A percentile compares a stretch with the other conserved stretches of the same genome.
Evolutionary conservation across 164 flowering plant species (phyloP).

Genomic region (Magnolia changhungtana): DNA sequence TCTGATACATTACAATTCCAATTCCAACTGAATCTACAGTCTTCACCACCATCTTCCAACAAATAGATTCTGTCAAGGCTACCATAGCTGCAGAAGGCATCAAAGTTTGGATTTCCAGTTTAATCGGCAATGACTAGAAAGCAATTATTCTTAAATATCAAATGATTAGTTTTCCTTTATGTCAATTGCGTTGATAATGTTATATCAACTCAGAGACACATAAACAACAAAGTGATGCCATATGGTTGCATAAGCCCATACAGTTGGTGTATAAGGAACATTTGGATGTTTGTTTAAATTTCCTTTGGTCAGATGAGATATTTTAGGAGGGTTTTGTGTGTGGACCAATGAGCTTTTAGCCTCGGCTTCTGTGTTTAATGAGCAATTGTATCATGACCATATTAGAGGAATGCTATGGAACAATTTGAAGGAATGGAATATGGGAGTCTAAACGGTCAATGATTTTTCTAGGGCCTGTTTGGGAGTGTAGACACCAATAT

Average conservation of each 20-base stretch:
- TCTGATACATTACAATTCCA: conserved; percentile 87
- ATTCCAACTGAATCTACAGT: conserved; percentile 47
- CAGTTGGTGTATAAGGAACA: not conserved
- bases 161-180: not conserved
- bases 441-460: too few relatives aligned
- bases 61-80: conserved; percentile 67
- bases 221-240: not conserved
- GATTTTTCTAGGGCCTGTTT: too few relatives aligned
- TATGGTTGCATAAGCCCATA: not conserved
- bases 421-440: not conserved
- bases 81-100: conserved; percentile 71
- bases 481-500: too few relatives aligned
- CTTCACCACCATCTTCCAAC: conserved; percentile 78
- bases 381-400: not conserved
- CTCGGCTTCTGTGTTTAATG: not conserved
- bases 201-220: too few relatives aligned
- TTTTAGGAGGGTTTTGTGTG: not conserved
- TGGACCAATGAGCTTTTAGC: not conserved
- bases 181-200: not conserved
- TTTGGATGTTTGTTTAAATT: not conserved
- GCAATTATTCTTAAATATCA: not conserved
- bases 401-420: not conserved
- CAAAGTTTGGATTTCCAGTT: not conserved
- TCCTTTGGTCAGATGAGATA: not conserved
- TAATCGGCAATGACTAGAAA: not conserved